phyloP scores from a whole-genome alignment of 140 eudicot species.

The Bidens hawaiensis region DNA sequence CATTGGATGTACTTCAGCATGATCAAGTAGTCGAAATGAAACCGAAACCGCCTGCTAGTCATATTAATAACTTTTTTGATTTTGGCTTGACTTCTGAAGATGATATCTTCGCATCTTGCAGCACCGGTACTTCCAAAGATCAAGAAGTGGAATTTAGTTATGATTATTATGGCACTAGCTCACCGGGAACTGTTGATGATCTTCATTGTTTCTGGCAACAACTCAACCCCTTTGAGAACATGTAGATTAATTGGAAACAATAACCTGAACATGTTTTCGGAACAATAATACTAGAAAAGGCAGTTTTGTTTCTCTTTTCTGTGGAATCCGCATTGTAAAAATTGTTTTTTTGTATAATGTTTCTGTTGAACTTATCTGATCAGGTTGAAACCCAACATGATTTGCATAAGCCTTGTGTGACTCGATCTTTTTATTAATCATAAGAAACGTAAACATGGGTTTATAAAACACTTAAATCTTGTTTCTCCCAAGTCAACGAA shows the following conservation, averaged over 20 bases:
- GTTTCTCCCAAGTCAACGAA: too few relatives aligned
- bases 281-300: too few relatives aligned
- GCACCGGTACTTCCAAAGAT: neutral
- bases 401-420: too few relatives aligned
- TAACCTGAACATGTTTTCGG: neutral
- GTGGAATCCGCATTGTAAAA: too few relatives aligned
- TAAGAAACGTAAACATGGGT: too few relatives aligned
- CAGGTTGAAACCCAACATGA: too few relatives aligned
- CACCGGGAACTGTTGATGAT: constrained; percentile 1
- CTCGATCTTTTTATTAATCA: too few relatives aligned
- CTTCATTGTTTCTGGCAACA: constrained; percentile 4
- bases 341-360: too few relatives aligned
- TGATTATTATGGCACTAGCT: neutral
- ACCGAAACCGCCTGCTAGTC: constrained; percentile 1
- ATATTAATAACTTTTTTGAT: neutral
- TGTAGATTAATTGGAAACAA: neutral
- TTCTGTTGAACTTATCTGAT: too few relatives aligned
- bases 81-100: neutral
- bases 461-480: too few relatives aligned
- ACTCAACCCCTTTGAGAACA: neutral
- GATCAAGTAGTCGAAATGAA: neutral
- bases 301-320: too few relatives aligned
- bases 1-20: neutral
- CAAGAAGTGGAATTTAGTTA: neutral
- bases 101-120: neutral